Evolutionary conservation across 2,329 filamentous ascomycete genomes (phyloP), one percentile per base, ranked within the genome.

Genomic region (Coleophoma eucalyptorum): DNA sequence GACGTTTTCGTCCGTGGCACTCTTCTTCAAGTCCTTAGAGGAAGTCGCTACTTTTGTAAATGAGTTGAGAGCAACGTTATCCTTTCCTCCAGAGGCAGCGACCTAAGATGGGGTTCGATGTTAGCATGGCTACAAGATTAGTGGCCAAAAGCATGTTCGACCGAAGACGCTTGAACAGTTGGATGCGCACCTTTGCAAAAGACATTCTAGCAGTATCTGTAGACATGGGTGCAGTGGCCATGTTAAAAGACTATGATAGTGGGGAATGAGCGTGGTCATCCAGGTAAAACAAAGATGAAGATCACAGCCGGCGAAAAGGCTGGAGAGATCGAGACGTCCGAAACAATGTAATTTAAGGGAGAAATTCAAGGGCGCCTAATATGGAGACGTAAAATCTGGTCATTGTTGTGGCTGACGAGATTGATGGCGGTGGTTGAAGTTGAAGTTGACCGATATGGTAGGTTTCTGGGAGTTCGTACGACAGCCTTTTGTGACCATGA

Each of bases 171-270:
- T 8, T 8, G 10, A 26, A 26, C 10, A 26, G 26, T 6, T 31
- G 46, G 20, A 37, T 53, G 61, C 75, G 52, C 73, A 89, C 87
- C 79, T 89, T 90, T 70, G 87, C 87, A 75, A 91, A 91, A 41
- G 87, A 89, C 60, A 85, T 79, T 69, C 81, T 83, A 48, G 72
- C 71, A 50, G 71, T 71, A 51, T 78, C 76, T 55, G 74, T 63
- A 59, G 75, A 68, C 62, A 65, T 63, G 51, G 72, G 71, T 50
- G 72, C 66, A 43, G 75, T 70, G 55, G 76, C 72, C 77, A 80
- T 80, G 20, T 50, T 59, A 38, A 49, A 53, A 43, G 41, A 44
- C 53, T 31, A 51, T 21, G 33, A 48, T 47, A 45, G 48, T 46
- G 50, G 48, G 51, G 62, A 65, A 63, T 55, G 60, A 64, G 55